These are phyloP conservation scores for Colletotrichum sp. DNA, from an alignment of 2,329 filamentous ascomycete species.

Conservation along the genomic window DNA sequence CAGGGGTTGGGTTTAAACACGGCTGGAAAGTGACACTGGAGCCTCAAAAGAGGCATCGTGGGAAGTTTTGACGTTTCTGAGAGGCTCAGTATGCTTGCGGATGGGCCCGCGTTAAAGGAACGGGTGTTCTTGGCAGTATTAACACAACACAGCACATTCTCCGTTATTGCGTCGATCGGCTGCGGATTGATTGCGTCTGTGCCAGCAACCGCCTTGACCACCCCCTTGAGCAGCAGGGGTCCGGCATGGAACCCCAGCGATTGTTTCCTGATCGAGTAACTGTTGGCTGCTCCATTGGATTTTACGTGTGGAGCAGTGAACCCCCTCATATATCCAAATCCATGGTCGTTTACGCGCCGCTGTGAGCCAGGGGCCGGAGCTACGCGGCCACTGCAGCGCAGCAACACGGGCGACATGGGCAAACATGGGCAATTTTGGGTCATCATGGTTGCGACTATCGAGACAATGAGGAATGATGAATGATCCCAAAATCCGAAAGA, in stretches of 20 bases:
- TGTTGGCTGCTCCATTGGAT: conserved; percentile 1
- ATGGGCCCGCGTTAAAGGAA: neutral
- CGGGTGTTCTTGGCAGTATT: conserved; percentile 8
- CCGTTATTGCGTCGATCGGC: conserved; percentile 13
- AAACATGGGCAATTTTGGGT: neutral
- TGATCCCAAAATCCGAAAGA: neutral
- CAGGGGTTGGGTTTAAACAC: neutral
- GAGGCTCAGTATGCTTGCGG: neutral
- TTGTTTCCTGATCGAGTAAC: neutral
- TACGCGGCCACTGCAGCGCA: neutral
- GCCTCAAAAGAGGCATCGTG: neutral
- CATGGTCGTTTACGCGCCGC: conserved; percentile 7
- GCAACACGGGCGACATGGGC: neutral
- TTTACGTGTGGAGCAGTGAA: neutral
- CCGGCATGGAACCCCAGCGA: neutral
- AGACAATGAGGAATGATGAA: neutral
- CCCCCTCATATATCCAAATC: conserved; percentile 4
- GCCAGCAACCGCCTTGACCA: neutral
- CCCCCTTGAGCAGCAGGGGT: neutral
- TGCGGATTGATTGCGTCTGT: conserved; percentile 8
- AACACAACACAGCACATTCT: conserved; percentile 5
- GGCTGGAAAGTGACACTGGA: neutral
- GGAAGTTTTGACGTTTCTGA: neutral
- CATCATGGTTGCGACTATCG: neutral
- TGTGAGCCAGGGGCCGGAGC: neutral